Evolutionary conservation across 129 eudicot species (phyloP).

Genomic region (Silybum marianum): DNA sequence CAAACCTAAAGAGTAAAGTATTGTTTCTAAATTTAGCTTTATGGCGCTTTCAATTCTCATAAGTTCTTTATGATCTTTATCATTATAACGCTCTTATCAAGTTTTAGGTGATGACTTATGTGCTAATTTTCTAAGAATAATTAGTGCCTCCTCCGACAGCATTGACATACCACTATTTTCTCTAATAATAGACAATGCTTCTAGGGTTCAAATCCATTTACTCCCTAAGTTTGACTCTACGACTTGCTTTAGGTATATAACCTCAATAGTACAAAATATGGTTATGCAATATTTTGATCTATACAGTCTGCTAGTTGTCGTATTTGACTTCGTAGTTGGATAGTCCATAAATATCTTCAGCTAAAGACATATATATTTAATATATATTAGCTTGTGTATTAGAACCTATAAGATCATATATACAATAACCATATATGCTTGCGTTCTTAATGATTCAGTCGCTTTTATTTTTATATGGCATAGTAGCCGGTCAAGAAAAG

Average conservation of each 20-base stretch:
- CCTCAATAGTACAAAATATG: background rate
- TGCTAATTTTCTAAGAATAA: background rate
- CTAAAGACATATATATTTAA: too few relatives aligned
- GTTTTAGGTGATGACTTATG: background rate
- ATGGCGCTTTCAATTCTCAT: background rate
- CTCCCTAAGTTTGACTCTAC: background rate
- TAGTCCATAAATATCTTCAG: background rate
- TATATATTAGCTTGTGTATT: background rate
- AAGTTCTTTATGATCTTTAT: background rate
- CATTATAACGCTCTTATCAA: background rate
- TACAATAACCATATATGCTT: background rate
- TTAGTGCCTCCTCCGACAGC: background rate
- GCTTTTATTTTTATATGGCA: too few relatives aligned
- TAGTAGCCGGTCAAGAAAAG: too few relatives aligned
- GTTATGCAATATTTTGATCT: background rate
- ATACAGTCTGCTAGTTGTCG: too few relatives aligned
- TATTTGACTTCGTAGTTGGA: too few relatives aligned
- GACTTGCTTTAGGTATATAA: background rate
- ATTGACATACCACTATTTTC: background rate
- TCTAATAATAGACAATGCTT: background rate
- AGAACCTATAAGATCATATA: background rate
- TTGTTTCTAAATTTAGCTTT: background rate
- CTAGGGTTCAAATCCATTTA: background rate
- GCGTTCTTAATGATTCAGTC: too few relatives aligned
- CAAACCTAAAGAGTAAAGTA: conserved; percentile 1